Percentiles rank a stretch among this genome's conserved stretches.
phyloP scores from a whole-genome alignment of 1,284 basidiomycete genomes.

The Nidula niveotomentosa region DNA sequence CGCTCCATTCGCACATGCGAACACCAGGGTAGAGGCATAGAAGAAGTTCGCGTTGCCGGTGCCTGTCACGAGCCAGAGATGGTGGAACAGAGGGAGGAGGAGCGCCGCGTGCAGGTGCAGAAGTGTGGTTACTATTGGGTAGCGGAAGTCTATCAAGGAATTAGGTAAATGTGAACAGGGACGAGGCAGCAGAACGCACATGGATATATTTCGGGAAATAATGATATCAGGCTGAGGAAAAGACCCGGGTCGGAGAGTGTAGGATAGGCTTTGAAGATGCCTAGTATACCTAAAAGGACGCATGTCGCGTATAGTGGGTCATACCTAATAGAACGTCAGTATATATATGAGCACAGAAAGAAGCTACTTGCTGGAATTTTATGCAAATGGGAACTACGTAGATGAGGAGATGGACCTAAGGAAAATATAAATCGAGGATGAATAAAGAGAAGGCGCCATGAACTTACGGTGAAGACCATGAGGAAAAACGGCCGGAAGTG shows the following conservation, averaged over 20 bases:
- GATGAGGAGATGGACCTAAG: constrained; percentile 79
- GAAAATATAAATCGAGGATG: constrained; percentile 1
- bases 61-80: constrained; percentile 90
- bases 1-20: constrained; percentile 86
- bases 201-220: constrained; percentile 85
- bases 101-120: constrained; percentile 85
- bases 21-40: constrained; percentile 94
- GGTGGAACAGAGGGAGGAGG: constrained; percentile 89
- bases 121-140: constrained; percentile 85
- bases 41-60: constrained; percentile 99
- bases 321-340: constrained; percentile 44
- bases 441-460: constrained; percentile 2
- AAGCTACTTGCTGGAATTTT: constrained; percentile 71
- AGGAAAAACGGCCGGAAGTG: constrained; percentile 96
- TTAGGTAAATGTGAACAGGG: neutral
- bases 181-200: constrained; percentile 50
- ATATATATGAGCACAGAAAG: neutral
- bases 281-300: constrained; percentile 76
- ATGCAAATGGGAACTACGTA: constrained; percentile 87
- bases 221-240: constrained; percentile 76
- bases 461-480: constrained; percentile 87
- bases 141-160: constrained; percentile 66
- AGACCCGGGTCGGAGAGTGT: constrained; percentile 88
- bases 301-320: constrained; percentile 85
- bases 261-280: constrained; percentile 92